Evolutionary conservation across 2,329 filamentous ascomycete species (phyloP).

Genomic region (Diaporthe aspalathi): DNA sequence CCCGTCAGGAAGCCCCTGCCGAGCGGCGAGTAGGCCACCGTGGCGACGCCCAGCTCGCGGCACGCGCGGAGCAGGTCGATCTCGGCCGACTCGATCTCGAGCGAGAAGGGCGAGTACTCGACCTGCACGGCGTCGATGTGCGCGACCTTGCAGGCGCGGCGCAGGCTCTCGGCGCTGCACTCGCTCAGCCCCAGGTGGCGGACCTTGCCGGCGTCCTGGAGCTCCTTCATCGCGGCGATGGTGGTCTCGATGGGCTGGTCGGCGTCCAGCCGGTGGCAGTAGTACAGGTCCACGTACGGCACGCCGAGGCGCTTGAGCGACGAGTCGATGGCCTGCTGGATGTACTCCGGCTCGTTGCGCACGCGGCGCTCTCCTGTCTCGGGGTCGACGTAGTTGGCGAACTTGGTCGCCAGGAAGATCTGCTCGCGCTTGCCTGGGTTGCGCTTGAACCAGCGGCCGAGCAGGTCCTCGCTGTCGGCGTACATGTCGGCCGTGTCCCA

Average conservation of each 20-base stretch:
- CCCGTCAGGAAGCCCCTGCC: slow-evolving; percentile 58
- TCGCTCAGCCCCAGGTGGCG: slow-evolving; percentile 63
- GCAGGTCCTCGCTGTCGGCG: slow-evolving; percentile 57
- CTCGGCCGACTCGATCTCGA: slow-evolving; percentile 58
- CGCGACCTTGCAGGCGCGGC: slow-evolving; percentile 59
- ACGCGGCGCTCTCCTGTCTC: slow-evolving; percentile 40
- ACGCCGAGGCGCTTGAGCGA: slow-evolving; percentile 55
- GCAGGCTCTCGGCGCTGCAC: slow-evolving; percentile 59
- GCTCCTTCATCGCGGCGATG: slow-evolving; percentile 55
- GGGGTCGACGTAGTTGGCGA: slow-evolving; percentile 50
- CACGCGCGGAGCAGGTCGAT: slow-evolving; percentile 56
- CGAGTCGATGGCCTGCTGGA: slow-evolving; percentile 52
- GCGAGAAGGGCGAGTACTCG: slow-evolving; percentile 62
- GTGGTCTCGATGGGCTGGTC: slow-evolving; percentile 60
- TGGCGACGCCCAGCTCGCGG: slow-evolving; percentile 58
- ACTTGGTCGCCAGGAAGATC: slow-evolving; percentile 66
- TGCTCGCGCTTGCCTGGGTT: slow-evolving; percentile 55
- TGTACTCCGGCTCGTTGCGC: slow-evolving; percentile 54
- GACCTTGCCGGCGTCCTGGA: slow-evolving; percentile 64
- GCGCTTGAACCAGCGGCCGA: slow-evolving; percentile 61
- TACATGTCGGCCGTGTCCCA: slow-evolving; percentile 60
- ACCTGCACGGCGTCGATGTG: slow-evolving; percentile 65
- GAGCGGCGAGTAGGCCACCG: slow-evolving; percentile 56
- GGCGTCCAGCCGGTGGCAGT: slow-evolving; percentile 56
- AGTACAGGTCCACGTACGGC: slow-evolving; percentile 60